Percentiles rank a stretch among this genome's conserved stretches.
These are phyloP conservation scores for Mortierella sp. DNA, from an alignment of 371 early-diverging fungal genomes.

Conservation along the genomic window DNA sequence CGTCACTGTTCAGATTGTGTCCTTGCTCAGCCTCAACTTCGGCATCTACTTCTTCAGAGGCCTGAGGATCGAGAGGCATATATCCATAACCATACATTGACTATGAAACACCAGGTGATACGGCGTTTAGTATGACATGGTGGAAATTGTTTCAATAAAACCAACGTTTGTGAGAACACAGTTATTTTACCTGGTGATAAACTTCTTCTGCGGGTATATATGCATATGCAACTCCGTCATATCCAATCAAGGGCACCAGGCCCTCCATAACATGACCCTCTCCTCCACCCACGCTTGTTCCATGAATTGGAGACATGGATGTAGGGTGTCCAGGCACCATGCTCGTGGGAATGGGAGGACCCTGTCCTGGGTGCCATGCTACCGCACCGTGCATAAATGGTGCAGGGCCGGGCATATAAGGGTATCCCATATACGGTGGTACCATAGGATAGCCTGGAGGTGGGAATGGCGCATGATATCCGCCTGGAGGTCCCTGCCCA, in stretches of 20 bases:
- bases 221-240: slow-evolving; percentile 43
- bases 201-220: slow-evolving; percentile 50
- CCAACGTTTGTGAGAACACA: background rate
- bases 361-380: slow-evolving; percentile 38
- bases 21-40: background rate
- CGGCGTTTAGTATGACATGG: no score
- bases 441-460: slow-evolving; percentile 43
- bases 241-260: slow-evolving; percentile 42
- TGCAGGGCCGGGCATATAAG: slow-evolving; percentile 26
- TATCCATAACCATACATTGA: slow-evolving; percentile 32
- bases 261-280: slow-evolving; percentile 40
- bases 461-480: slow-evolving; percentile 31
- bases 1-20: background rate
- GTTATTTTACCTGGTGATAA: slow-evolving; percentile 38
- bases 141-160: no score
- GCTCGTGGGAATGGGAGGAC: slow-evolving; percentile 15
- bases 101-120: slow-evolving; percentile 1
- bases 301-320: slow-evolving; percentile 16
- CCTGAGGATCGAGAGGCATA: slow-evolving; percentile 23
- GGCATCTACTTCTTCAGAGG: background rate
- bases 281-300: background rate
- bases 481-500: slow-evolving; percentile 26
- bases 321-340: slow-evolving; percentile 28
- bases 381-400: slow-evolving; percentile 31
- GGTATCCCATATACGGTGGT: slow-evolving; percentile 46